Percentiles rank a stretch among this genome's conserved stretches.
Conservation (phyloP, 805 yeast genomes). For the Starmerella asiatica region DNA sequence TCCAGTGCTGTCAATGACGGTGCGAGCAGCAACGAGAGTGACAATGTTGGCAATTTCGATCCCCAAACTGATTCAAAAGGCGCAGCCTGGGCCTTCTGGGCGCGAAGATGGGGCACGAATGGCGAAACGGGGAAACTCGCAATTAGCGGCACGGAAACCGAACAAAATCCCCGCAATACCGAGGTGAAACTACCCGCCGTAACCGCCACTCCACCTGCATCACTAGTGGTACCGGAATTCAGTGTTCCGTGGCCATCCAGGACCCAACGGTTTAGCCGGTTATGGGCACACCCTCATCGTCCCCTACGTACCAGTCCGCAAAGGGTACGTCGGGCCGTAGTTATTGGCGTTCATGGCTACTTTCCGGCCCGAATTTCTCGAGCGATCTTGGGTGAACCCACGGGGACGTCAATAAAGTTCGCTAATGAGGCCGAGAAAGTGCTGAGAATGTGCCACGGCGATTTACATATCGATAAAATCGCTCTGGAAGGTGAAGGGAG, state of each 20-base stretch:
- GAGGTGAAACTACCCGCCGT: slow-evolving; percentile 8
- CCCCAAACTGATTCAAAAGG: no score
- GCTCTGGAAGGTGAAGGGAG: slow-evolving; percentile 92
- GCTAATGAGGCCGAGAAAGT: slow-evolving; percentile 81
- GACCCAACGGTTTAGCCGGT: slow-evolving; percentile 21
- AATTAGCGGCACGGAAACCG: slow-evolving; percentile 24
- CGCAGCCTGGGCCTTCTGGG: slow-evolving; percentile 28
- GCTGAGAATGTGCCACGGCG: slow-evolving; percentile 43
- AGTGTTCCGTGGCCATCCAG: slow-evolving; percentile 12
- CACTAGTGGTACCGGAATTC: slow-evolving; percentile 12
- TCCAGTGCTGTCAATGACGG: no score
- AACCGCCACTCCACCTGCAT: slow-evolving; percentile 2
- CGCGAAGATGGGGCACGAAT: slow-evolving; percentile 10
- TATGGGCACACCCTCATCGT: slow-evolving; percentile 9
- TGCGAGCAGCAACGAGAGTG: no score
- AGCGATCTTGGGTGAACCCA: slow-evolving; percentile 85
- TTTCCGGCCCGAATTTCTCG: slow-evolving; percentile 80
- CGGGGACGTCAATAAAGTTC: slow-evolving; percentile 85
- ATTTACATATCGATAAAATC: slow-evolving; percentile 62
- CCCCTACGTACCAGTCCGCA: neutral
- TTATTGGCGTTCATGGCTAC: slow-evolving; percentile 92
- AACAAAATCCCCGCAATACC: slow-evolving; percentile 22
- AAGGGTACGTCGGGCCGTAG: slow-evolving; percentile 34
- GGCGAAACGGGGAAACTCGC: slow-evolving; percentile 24
- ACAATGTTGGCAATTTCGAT: no score